Evolutionary conservation across 2,329 filamentous ascomycete species (phyloP).

Genomic region (Trichoderma brevicompactum): DNA sequence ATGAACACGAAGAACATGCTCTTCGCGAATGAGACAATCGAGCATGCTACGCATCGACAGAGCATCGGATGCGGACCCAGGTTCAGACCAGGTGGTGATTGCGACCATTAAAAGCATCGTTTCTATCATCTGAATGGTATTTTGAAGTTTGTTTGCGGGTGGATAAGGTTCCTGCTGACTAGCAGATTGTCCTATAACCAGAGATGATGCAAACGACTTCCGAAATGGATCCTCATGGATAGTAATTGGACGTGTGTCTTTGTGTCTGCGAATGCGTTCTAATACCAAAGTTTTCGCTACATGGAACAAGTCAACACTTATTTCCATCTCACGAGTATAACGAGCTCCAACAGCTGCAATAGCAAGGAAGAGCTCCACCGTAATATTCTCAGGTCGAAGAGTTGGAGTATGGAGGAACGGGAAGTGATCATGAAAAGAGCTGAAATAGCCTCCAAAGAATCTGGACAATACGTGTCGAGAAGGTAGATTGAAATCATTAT

Average conservation of each 20-base stretch:
- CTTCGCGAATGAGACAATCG: constrained; percentile 1
- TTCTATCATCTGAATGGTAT: not conserved
- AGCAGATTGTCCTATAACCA: not conserved
- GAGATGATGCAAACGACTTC: not conserved
- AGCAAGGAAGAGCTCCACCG: not conserved
- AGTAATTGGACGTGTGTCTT: not conserved
- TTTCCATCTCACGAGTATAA: not conserved
- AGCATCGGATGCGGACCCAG: not conserved
- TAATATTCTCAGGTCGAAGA: not conserved
- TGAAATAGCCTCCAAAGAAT: not conserved
- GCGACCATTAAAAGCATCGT: constrained; percentile 2
- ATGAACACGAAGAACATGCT: not conserved
- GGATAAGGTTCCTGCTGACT: not conserved
- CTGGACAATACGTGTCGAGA: not conserved
- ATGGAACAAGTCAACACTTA: not conserved
- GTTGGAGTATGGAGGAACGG: constrained; percentile 4
- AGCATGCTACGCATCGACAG: constrained; percentile 2
- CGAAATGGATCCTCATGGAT: not conserved
- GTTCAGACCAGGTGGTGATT: constrained; percentile 3
- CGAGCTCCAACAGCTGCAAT: constrained; percentile 9
- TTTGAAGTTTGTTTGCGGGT: not conserved
- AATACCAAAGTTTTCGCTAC: not conserved
- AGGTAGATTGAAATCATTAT: not conserved
- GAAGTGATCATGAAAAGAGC: constrained; percentile 4
- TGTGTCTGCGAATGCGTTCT: not conserved